These are phyloP conservation scores for Aspergillus campestris DNA, from an alignment of 495 filamentous ascomycete species.

Conservation along the genomic window DNA sequence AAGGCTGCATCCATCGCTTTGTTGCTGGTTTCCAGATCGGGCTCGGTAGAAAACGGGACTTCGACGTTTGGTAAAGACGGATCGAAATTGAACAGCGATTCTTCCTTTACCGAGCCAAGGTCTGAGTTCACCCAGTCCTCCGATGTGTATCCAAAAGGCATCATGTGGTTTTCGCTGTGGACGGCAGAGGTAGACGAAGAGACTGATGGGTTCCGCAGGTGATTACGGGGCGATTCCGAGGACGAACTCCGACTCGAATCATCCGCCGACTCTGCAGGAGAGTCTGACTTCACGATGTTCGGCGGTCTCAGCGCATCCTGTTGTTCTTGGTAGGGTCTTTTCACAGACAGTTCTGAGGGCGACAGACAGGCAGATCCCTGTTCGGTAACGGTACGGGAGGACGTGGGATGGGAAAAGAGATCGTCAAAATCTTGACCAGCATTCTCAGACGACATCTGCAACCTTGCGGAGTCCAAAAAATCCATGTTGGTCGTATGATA, in stretches of 20 bases:
- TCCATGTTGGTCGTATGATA: slow-evolving; percentile 37
- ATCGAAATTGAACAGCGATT: slow-evolving; percentile 33
- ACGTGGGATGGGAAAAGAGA: slow-evolving; percentile 27
- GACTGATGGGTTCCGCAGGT: slow-evolving; percentile 31
- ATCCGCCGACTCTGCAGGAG: slow-evolving; percentile 36
- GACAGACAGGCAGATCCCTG: slow-evolving; percentile 25
- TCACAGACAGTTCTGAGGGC: slow-evolving; percentile 20
- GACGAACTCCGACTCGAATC: slow-evolving; percentile 38
- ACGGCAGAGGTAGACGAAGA: slow-evolving; percentile 34
- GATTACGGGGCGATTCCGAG: slow-evolving; percentile 35
- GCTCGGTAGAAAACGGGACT: slow-evolving; percentile 22
- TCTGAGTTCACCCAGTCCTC: slow-evolving; percentile 39
- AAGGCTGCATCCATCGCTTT: slow-evolving; percentile 57
- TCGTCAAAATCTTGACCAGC: slow-evolving; percentile 40
- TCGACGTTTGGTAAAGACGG: slow-evolving; percentile 28
- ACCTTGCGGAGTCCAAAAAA: slow-evolving; percentile 30
- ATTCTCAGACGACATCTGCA: slow-evolving; percentile 28
- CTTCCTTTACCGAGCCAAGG: slow-evolving; percentile 30
- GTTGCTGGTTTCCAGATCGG: slow-evolving; percentile 48
- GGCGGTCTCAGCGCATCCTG: slow-evolving; percentile 30
- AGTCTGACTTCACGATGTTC: slow-evolving; percentile 28
- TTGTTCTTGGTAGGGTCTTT: slow-evolving; percentile 25
- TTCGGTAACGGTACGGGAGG: slow-evolving; percentile 19
- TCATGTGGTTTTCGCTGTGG: slow-evolving; percentile 31
- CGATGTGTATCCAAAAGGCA: slow-evolving; percentile 24